Conservation (phyloP, 2,329 filamentous ascomycete species). For the Eutypella sp. region DNA sequence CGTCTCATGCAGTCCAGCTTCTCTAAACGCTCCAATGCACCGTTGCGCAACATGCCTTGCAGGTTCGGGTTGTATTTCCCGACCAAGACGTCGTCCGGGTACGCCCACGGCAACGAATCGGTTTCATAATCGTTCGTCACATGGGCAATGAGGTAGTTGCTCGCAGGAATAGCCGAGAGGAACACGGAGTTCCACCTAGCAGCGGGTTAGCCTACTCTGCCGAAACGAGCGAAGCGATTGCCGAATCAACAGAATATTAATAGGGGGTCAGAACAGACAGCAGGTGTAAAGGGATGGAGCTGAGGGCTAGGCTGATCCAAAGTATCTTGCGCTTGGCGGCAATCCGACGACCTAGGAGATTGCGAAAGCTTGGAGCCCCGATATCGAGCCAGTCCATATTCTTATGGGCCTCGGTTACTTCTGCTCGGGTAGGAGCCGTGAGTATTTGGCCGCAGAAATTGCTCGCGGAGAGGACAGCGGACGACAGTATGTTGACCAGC, state of each 20-base stretch:
- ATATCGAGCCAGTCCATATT: background rate
- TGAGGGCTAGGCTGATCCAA: background rate
- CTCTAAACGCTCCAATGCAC: background rate
- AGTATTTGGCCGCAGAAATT: background rate
- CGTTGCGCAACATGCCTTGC: background rate
- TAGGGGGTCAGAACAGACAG: background rate
- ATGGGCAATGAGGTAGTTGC: background rate
- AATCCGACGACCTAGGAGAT: background rate
- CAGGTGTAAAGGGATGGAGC: background rate
- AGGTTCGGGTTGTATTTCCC: background rate
- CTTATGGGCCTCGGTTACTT: background rate
- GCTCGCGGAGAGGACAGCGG: background rate
- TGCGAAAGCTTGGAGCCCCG: background rate
- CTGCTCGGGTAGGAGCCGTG: background rate
- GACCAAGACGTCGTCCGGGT: background rate
- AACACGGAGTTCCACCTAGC: background rate
- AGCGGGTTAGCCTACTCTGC: background rate
- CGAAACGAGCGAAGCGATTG: no score
- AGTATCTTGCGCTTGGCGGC: background rate
- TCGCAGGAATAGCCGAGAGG: background rate
- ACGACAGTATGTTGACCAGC: background rate
- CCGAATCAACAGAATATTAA: background rate
- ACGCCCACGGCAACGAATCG: background rate
- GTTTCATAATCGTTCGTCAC: background rate
- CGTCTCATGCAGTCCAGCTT: background rate